phyloP scores from a whole-genome alignment of 176 grass and related monocot genomes.

The Aegilops speltoides region DNA sequence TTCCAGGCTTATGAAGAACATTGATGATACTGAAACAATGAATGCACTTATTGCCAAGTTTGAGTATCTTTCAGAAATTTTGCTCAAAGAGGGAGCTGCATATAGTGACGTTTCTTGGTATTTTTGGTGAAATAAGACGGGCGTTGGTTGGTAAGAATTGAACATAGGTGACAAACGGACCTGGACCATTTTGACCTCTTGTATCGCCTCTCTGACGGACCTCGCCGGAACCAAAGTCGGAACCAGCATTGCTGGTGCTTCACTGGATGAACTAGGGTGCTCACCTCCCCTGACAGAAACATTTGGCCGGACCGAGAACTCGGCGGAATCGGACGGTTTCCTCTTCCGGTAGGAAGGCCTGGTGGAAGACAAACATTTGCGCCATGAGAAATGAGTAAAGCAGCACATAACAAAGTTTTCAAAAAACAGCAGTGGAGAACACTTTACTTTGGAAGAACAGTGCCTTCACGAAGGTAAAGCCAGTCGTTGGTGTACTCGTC shows the following conservation, averaged over 20 bases:
- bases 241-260: constrained; percentile 74
- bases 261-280: constrained; percentile 36
- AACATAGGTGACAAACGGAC: constrained; percentile 36
- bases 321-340: constrained; percentile 53
- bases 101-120: not conserved
- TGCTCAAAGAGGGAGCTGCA: not conserved
- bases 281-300: constrained; percentile 52
- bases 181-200: constrained; percentile 97
- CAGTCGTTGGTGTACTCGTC: constrained; percentile 98
- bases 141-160: not conserved
- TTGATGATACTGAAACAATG: not conserved
- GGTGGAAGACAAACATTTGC: not conserved
- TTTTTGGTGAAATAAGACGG: not conserved
- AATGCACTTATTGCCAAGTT: constrained; percentile 8
- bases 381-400: not conserved
- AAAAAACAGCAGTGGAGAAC: constrained; percentile 6
- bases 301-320: constrained; percentile 62
- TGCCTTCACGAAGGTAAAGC: constrained; percentile 91
- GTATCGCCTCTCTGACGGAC: constrained; percentile 82
- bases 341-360: constrained; percentile 83
- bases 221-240: constrained; percentile 82
- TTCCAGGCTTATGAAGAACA: not conserved
- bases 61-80: not conserved
- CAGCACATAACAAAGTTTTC: not conserved
- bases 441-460: constrained; percentile 76